phyloP scores from a whole-genome alignment of 108 stramenopile species.

The Stephanodiscus minutulus region DNA sequence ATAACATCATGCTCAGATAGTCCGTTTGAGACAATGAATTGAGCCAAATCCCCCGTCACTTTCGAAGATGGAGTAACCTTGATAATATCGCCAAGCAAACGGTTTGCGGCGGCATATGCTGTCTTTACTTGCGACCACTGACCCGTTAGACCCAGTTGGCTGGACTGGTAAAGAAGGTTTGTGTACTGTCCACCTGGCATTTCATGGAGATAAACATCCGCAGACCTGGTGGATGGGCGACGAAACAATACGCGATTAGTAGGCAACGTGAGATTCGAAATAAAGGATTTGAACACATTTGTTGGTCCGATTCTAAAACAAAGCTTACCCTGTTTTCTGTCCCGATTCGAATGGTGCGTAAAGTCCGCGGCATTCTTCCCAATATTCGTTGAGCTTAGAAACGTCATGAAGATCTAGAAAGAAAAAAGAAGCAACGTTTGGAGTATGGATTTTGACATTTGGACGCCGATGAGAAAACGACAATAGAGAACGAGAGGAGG shows the following conservation, averaged over 20 bases:
- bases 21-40: constrained; percentile 94
- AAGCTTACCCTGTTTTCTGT: constrained; percentile 81
- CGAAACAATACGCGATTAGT: background rate
- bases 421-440: background rate
- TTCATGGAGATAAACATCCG: constrained; percentile 96
- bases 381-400: constrained; percentile 87
- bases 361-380: constrained; percentile 91
- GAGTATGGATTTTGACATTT: background rate
- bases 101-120: constrained; percentile 92
- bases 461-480: background rate
- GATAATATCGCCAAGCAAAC: constrained; percentile 94
- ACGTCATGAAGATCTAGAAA: constrained; percentile 53
- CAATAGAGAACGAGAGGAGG: too few relatives aligned
- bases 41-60: constrained; percentile 96
- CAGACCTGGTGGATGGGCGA: constrained; percentile 14
- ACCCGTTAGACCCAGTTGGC: constrained; percentile 90
- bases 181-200: constrained; percentile 96
- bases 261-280: background rate
- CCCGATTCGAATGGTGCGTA: constrained; percentile 97
- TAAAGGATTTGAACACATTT: background rate
- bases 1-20: constrained; percentile 89
- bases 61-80: constrained; percentile 97
- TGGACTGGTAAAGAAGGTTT: constrained; percentile 94
- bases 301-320: background rate
- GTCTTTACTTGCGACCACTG: constrained; percentile 92